These are phyloP conservation scores for Astrothelium subdiscretum DNA, from an alignment of 495 filamentous ascomycete genomes.

Conservation along the genomic window DNA sequence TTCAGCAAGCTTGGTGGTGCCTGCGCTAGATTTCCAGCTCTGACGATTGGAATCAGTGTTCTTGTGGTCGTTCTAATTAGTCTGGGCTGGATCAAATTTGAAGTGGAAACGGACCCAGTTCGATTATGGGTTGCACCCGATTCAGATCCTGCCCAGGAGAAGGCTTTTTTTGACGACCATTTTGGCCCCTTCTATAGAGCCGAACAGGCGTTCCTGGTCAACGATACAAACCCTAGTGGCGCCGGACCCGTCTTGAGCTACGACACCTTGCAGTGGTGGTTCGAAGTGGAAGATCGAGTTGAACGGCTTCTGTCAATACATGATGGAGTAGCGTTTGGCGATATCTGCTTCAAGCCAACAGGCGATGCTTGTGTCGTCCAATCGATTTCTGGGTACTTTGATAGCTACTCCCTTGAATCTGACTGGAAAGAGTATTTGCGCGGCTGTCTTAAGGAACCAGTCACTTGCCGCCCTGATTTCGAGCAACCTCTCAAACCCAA, in stretches of 20 bases:
- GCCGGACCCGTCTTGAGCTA: conserved; percentile 72
- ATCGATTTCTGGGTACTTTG: conserved; percentile 76
- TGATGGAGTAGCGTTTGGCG: conserved; percentile 53
- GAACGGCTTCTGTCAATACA: conserved; percentile 53
- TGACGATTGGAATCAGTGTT: conserved; percentile 65
- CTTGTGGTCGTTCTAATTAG: conserved; percentile 64
- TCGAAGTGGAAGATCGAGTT: conserved; percentile 71
- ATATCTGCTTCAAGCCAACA: conserved; percentile 90
- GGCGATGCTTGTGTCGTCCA: conserved; percentile 87
- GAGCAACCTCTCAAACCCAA: conserved; percentile 72
- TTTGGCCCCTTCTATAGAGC: conserved; percentile 95
- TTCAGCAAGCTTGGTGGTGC: conserved; percentile 75
- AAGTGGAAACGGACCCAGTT: conserved; percentile 79
- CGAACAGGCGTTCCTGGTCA: conserved; percentile 87
- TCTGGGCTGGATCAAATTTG: conserved; percentile 74
- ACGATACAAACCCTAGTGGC: conserved; percentile 55
- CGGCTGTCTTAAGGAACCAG: conserved; percentile 63
- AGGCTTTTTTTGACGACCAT: conserved; percentile 84
- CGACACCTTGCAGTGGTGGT: conserved; percentile 87
- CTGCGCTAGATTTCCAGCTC: conserved; percentile 69
- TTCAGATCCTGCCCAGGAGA: conserved; percentile 82
- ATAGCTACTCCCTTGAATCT: conserved; percentile 47
- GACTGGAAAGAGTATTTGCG: conserved; percentile 59
- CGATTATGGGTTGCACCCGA: conserved; percentile 90
- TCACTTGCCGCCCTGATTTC: conserved; percentile 74